Evolutionary conservation across 148 eudicot genomes (phyloP).

Genomic region (Cornus controversa): DNA sequence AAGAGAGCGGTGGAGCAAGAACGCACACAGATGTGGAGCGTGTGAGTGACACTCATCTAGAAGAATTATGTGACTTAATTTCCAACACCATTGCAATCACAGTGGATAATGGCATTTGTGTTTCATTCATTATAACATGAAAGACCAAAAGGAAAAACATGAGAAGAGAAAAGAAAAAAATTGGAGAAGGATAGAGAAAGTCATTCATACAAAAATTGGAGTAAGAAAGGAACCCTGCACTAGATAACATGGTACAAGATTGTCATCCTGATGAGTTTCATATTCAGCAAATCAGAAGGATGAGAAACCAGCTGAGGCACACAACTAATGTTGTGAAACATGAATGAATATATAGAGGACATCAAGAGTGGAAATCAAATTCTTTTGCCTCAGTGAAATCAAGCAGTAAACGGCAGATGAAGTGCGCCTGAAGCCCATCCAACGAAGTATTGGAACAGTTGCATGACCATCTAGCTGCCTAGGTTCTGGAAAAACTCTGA

Average conservation of each 20-base stretch:
- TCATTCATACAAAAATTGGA: background rate
- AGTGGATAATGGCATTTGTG: too few relatives aligned
- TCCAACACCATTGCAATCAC: too few relatives aligned
- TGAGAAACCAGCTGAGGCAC: background rate
- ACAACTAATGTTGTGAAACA: background rate
- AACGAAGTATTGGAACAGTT: background rate
- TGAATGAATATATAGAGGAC: background rate
- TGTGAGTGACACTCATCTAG: too few relatives aligned
- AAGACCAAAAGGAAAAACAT: background rate
- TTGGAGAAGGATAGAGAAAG: background rate
- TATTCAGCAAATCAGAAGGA: too few relatives aligned
- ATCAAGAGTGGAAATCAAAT: background rate
- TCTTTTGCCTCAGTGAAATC: background rate
- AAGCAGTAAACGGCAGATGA: background rate
- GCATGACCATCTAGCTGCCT: constrained; percentile 24
- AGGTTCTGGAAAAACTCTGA: constrained; percentile 55
- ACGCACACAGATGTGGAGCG: too few relatives aligned
- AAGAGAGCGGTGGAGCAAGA: too few relatives aligned
- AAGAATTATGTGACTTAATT: too few relatives aligned
- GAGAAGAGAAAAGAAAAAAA: background rate
- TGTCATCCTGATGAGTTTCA: background rate
- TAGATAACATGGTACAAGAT: background rate
- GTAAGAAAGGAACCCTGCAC: background rate
- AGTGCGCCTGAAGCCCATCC: background rate
- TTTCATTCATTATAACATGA: too few relatives aligned